Evolutionary conservation across 495 filamentous ascomycete species (phyloP).

Genomic region (Thermochaetoides thermophila): DNA sequence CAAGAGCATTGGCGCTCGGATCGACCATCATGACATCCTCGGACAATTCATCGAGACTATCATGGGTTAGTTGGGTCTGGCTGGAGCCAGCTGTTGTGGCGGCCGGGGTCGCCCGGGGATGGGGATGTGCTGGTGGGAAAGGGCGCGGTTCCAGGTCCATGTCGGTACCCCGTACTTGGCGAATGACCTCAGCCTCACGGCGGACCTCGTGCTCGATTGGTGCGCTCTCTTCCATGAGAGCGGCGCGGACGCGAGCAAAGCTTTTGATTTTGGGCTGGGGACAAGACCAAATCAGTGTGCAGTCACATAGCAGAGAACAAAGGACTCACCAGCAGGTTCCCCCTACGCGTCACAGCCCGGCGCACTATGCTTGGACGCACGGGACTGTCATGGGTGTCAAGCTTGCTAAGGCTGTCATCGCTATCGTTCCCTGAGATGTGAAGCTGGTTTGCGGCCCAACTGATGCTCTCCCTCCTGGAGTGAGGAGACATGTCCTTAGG

Average conservation of each 20-base stretch:
- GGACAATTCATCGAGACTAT: slow-evolving; percentile 40
- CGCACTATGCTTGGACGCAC: slow-evolving; percentile 41
- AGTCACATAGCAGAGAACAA: neutral
- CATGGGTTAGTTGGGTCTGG: slow-evolving; percentile 29
- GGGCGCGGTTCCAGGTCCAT: slow-evolving; percentile 36
- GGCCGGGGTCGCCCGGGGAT: slow-evolving; percentile 25
- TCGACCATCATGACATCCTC: slow-evolving; percentile 49
- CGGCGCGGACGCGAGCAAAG: slow-evolving; percentile 83
- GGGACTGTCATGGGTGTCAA: slow-evolving; percentile 30
- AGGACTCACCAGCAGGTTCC: slow-evolving; percentile 66
- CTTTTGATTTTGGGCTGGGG: slow-evolving; percentile 77
- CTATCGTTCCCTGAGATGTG: slow-evolving; percentile 69
- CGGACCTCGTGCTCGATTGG: slow-evolving; percentile 80
- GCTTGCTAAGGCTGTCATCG: slow-evolving; percentile 51
- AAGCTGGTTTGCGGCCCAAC: slow-evolving; percentile 70
- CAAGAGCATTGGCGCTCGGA: slow-evolving; percentile 20
- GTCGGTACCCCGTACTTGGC: slow-evolving; percentile 72
- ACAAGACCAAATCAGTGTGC: slow-evolving; percentile 4
- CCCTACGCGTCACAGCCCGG: slow-evolving; percentile 65
- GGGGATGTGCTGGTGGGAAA: slow-evolving; percentile 17
- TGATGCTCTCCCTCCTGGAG: slow-evolving; percentile 66
- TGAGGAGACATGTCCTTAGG: slow-evolving; percentile 29
- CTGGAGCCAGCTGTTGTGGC: slow-evolving; percentile 43
- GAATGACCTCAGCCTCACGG: slow-evolving; percentile 86
- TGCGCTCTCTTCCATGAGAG: slow-evolving; percentile 70